Evolutionary conservation across 805 yeast genomes (phyloP), one percentile per base, ranked within the genome.

Genomic region (Sungouiella thailandica): DNA sequence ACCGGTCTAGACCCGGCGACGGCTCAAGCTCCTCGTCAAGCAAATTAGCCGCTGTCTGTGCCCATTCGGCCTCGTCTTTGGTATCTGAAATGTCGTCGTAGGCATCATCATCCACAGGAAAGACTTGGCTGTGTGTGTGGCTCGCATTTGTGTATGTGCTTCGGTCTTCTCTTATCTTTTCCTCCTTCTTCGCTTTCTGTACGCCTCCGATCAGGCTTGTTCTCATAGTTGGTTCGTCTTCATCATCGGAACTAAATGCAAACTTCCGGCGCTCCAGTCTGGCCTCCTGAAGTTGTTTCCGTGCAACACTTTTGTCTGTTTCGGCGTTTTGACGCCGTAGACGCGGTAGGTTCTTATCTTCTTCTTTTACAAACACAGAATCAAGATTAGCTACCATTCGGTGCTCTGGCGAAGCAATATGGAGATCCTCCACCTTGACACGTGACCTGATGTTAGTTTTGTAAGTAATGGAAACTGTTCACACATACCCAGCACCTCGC

Each of bases 401-500:
- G 4, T 24, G 27, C 24, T 28, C 37, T 29, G 36, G 41, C 29
- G 42, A 26, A 28, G 29, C 34, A 27, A 19, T 19, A 19, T 7
- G 22, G 22, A 19, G 22, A 9, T 19, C 22, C 22, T 19, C 22
- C 22, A 19, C 7, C 7, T 19, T 7, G 22, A 9, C 22, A 19
- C 9, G 8, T n/a, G n/a, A n/a, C n/a, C n/a, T n/a, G n/a, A n/a
- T n/a, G n/a, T n/a, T n/a, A n/a, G n/a, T n/a, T n/a, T n/a, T n/a
- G n/a, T n/a, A n/a, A n/a, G n/a, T n/a, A n/a, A n/a, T n/a, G n/a
- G n/a, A n/a, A n/a, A 19, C 22, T 19, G 22, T 7, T 19, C 22
- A 19, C 19, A 62, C 72, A 46, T 65, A 64, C 70, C 66, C 70
- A 15, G 69, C 57, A 16, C 72, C 72, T 29, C 70, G 50, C 17